Evolutionary conservation across 345 rosid genomes (phyloP).

Genomic region (Microthlaspi erraticum): DNA sequence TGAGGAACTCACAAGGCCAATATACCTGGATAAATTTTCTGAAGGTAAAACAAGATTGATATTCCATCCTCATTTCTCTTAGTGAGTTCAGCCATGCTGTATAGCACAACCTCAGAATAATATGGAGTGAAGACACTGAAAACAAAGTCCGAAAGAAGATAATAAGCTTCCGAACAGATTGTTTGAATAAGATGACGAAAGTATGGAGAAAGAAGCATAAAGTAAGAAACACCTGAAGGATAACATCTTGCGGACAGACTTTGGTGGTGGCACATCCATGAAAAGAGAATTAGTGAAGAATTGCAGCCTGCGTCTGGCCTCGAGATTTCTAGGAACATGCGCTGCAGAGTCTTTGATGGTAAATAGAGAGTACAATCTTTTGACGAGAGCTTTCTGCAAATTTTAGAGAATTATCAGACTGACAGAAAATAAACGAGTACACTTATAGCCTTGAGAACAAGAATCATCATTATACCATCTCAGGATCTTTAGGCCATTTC

Average conservation of each 20-base stretch:
- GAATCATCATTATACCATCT: slow-evolving; percentile 61
- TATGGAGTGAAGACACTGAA: slow-evolving; percentile 98
- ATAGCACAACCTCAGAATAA: slow-evolving; percentile 93
- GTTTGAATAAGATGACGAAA: slow-evolving; percentile 22
- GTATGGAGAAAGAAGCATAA: slow-evolving; percentile 28
- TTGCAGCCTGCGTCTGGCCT: slow-evolving; percentile 90
- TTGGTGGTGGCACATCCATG: slow-evolving; percentile 83
- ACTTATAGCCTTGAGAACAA: slow-evolving; percentile 28
- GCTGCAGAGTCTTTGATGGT: slow-evolving; percentile 94
- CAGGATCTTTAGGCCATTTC: slow-evolving; percentile 89
- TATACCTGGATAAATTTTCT: slow-evolving; percentile 97
- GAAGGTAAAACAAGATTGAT: slow-evolving; percentile 93
- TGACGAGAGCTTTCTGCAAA: slow-evolving; percentile 75
- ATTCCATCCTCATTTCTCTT: slow-evolving; percentile 98
- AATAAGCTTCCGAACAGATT: slow-evolving; percentile 31
- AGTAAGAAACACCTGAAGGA: slow-evolving; percentile 72
- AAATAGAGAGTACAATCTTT: slow-evolving; percentile 78
- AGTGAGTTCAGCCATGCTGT: slow-evolving; percentile 85
- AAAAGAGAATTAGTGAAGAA: slow-evolving; percentile 95
- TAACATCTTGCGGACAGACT: slow-evolving; percentile 76
- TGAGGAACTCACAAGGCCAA: slow-evolving; percentile 10
- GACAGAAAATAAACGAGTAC: slow-evolving; percentile 11
- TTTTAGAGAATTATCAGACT: slow-evolving; percentile 34
- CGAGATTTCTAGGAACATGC: slow-evolving; percentile 85
- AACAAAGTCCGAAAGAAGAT: slow-evolving; percentile 33